Percentiles rank a stretch among this genome's conserved stretches.
These are phyloP conservation scores for Hericium erinaceus DNA, from an alignment of 768 basidiomycete species.

Conservation along the genomic window DNA sequence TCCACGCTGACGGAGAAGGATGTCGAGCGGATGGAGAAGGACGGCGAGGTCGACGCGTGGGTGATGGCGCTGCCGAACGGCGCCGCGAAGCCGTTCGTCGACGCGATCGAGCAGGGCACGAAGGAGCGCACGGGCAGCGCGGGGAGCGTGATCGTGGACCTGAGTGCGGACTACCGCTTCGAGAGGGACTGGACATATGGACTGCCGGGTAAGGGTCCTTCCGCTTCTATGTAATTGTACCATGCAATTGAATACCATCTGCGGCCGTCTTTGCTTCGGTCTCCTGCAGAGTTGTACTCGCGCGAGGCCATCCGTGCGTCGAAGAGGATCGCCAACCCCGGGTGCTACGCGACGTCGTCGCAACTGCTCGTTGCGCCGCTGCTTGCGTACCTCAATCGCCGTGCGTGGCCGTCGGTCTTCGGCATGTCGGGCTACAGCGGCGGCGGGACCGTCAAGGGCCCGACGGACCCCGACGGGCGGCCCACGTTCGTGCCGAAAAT, in stretches of 20 bases:
- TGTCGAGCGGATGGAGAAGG: slow-evolving; percentile 82
- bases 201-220: slow-evolving; percentile 82
- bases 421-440: slow-evolving; percentile 94
- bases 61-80: slow-evolving; percentile 99
- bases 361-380: slow-evolving; percentile 91
- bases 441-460: slow-evolving; percentile 75
- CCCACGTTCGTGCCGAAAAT: slow-evolving; percentile 79
- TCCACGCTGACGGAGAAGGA: slow-evolving; percentile 71
- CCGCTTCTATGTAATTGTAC: slow-evolving; percentile 26
- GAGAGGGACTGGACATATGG: slow-evolving; percentile 96
- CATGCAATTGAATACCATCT: slow-evolving; percentile 23
- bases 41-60: slow-evolving; percentile 93
- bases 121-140: slow-evolving; percentile 37
- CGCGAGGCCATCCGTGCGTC: slow-evolving; percentile 59
- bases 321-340: slow-evolving; percentile 91
- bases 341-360: slow-evolving; percentile 91
- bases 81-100: slow-evolving; percentile 91
- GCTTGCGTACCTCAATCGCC: slow-evolving; percentile 53
- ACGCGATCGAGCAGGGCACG: slow-evolving; percentile 78
- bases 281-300: slow-evolving; percentile 69
- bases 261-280: slow-evolving; percentile 21
- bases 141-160: slow-evolving; percentile 79
- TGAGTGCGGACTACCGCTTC: slow-evolving; percentile 93
- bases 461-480: slow-evolving; percentile 54
- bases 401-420: slow-evolving; percentile 73